phyloP scores from a whole-genome alignment of 2,329 filamentous ascomycete genomes.

The Phaeosphaeriaceae sp. region DNA sequence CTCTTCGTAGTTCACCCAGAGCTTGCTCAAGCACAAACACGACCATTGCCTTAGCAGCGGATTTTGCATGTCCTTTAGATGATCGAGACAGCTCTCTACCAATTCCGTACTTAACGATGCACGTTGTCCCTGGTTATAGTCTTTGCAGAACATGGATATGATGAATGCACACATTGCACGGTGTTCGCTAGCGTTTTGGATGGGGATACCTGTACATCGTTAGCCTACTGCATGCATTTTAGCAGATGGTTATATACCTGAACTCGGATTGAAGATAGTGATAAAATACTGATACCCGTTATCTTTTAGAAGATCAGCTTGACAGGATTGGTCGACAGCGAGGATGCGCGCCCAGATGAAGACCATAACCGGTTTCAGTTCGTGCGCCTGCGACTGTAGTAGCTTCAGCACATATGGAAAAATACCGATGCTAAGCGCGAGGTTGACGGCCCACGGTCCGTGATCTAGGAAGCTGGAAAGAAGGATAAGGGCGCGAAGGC shows the following conservation, averaged over 20 bases:
- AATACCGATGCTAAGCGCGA: slow-evolving; percentile 95
- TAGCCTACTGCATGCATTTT: slow-evolving; percentile 4
- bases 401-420: slow-evolving; percentile 99
- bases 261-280: slow-evolving; percentile 83
- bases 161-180: slow-evolving; percentile 99
- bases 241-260: slow-evolving; percentile 50
- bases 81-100: slow-evolving; percentile 83
- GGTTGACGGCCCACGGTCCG: slow-evolving; percentile 97
- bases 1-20: slow-evolving; percentile 89
- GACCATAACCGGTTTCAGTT: slow-evolving; percentile 98
- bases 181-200: slow-evolving; percentile 89
- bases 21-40: slow-evolving; percentile 90
- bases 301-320: slow-evolving; percentile 92
- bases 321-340: slow-evolving; percentile 92
- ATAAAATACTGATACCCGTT: slow-evolving; percentile 98
- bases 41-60: slow-evolving; percentile 93
- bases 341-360: slow-evolving; percentile 98
- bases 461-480: slow-evolving; percentile 93
- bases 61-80: slow-evolving; percentile 85
- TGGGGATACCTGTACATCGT: slow-evolving; percentile 66
- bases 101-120: slow-evolving; percentile 91
- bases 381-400: slow-evolving; percentile 89
- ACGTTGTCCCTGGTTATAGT: slow-evolving; percentile 87
- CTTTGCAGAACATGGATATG: slow-evolving; percentile 94
- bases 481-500: slow-evolving; percentile 87